Percentiles rank a stretch among this genome's conserved stretches.
These are phyloP conservation scores for Cucumis melo DNA, from an alignment of 306 rosid species.

Conservation along the genomic window DNA sequence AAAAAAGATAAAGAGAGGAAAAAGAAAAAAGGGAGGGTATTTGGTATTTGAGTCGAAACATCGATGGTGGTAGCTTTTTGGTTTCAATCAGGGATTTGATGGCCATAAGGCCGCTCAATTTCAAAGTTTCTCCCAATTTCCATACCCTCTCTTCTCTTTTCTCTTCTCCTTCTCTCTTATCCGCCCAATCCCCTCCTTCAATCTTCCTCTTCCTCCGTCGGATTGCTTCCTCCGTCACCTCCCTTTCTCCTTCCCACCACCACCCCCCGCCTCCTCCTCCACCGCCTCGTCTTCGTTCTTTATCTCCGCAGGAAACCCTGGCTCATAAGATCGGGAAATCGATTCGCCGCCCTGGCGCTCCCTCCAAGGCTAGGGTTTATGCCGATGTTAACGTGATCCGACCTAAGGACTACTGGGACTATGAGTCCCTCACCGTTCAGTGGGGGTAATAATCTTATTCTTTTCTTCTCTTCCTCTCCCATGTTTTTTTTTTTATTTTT, in stretches of 20 bases:
- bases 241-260: constrained; percentile 14
- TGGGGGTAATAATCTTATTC: constrained; percentile 18
- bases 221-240: constrained; percentile 25
- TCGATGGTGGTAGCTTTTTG: neutral
- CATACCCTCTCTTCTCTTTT: neutral
- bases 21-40: neutral
- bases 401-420: constrained; percentile 42
- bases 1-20: neutral
- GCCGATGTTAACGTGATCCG: constrained; percentile 33
- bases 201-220: constrained; percentile 23
- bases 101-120: constrained; percentile 68
- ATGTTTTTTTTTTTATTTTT: neutral
- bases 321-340: constrained; percentile 92
- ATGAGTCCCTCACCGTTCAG: constrained; percentile 31
- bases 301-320: constrained; percentile 36
- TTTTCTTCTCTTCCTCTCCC: neutral
- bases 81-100: constrained; percentile 27
- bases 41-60: neutral
- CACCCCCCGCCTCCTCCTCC: constrained; percentile 10
- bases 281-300: constrained; percentile 17
- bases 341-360: constrained; percentile 93
- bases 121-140: constrained; percentile 29
- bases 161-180: constrained; percentile 3
- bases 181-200: neutral
- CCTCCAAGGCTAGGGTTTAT: constrained; percentile 36